Conservation (phyloP, 768 basidiomycete species). For the Leccinum variicolor region DNA sequence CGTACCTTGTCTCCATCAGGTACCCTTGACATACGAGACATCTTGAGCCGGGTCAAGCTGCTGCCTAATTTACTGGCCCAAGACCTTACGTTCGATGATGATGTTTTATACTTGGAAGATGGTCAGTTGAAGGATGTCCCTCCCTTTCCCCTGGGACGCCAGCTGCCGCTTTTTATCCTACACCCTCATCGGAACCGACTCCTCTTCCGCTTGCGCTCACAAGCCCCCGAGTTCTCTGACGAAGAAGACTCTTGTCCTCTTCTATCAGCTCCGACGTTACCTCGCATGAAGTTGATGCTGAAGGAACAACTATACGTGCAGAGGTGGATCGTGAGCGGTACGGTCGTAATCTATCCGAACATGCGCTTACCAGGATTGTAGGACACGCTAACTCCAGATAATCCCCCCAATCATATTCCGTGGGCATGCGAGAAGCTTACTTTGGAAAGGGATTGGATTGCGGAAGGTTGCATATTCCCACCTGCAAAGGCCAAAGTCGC, state of each 20-base stretch:
- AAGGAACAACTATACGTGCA: constrained; percentile 33
- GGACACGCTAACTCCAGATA: constrained; percentile 17
- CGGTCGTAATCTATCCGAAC: background rate
- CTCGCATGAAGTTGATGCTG: constrained; percentile 35
- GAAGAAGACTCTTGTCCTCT: constrained; percentile 15
- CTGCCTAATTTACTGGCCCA: constrained; percentile 22
- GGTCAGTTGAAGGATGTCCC: constrained; percentile 22
- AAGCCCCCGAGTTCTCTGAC: constrained; percentile 20
- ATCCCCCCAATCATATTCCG: constrained; percentile 28
- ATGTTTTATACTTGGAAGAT: constrained; percentile 8
- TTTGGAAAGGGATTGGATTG: constrained; percentile 24
- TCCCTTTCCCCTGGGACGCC: constrained; percentile 29
- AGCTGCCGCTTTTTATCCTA: constrained; percentile 28
- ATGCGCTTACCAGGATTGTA: constrained; percentile 12
- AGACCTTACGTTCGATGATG: constrained; percentile 15
- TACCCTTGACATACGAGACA: constrained; percentile 28
- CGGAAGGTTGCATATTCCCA: constrained; percentile 31
- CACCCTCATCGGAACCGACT: constrained; percentile 21
- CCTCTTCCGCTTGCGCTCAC: constrained; percentile 19
- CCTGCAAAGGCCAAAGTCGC: constrained; percentile 7
- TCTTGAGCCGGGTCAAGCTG: constrained; percentile 11
- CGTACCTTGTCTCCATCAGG: constrained; percentile 16
- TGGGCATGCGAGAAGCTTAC: constrained; percentile 26
- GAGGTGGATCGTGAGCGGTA: constrained; percentile 33
- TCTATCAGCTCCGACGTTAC: constrained; percentile 32